These are phyloP conservation scores for Cordyceps farinosa DNA, from an alignment of 2,329 filamentous ascomycete genomes.

Conservation along the genomic window DNA sequence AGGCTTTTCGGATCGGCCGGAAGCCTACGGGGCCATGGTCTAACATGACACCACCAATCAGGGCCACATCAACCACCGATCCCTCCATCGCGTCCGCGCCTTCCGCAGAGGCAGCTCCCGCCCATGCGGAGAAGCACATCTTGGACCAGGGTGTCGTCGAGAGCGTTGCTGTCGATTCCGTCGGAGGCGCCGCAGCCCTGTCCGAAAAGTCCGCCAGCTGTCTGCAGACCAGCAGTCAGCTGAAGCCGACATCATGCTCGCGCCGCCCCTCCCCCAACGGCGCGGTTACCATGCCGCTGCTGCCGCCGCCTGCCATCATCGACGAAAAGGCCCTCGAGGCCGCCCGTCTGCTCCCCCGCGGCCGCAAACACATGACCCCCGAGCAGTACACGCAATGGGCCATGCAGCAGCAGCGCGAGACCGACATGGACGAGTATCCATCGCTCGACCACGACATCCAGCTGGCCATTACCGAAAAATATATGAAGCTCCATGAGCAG, in stretches of 20 bases:
- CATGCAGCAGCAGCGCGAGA: slow-evolving; percentile 31
- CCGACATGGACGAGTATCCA: slow-evolving; percentile 43
- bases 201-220: slow-evolving; percentile 3
- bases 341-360: slow-evolving; percentile 9
- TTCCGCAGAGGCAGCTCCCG: neutral
- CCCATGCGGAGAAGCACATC: neutral
- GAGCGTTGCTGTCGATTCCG: neutral
- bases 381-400: slow-evolving; percentile 35
- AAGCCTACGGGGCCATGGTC: slow-evolving; percentile 52
- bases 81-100: neutral
- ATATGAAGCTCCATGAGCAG: slow-evolving; percentile 52
- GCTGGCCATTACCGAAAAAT: slow-evolving; percentile 51
- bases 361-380: slow-evolving; percentile 12
- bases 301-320: neutral
- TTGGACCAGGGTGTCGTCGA: neutral
- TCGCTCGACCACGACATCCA: slow-evolving; percentile 53
- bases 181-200: neutral
- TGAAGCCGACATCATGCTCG: neutral
- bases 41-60: slow-evolving; percentile 58
- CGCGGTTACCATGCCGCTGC: neutral
- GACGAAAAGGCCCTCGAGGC: slow-evolving; percentile 12
- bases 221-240: slow-evolving; percentile 14
- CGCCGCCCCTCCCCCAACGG: slow-evolving; percentile 11
- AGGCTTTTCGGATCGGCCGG: slow-evolving; percentile 57
- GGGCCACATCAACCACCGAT: slow-evolving; percentile 30